Conservation (phyloP, 2,329 filamentous ascomycete genomes). For the Alternaria triticina region DNA sequence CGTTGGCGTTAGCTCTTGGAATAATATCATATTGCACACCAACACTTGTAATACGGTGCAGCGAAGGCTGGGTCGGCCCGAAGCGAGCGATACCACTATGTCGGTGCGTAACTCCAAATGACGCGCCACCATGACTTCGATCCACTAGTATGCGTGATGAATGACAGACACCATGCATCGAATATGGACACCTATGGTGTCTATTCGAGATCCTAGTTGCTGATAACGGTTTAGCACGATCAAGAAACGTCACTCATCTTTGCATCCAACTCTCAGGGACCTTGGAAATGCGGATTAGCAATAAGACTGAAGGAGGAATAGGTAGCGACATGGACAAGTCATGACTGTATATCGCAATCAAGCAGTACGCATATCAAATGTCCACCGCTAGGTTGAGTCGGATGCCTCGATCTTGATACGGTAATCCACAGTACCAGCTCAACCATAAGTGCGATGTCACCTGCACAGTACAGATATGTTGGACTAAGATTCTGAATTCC, state of each 20-base stretch:
- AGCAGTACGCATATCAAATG: not conserved
- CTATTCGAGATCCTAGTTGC: not conserved
- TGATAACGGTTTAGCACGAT: not conserved
- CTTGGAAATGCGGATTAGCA: not conserved
- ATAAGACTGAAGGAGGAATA: not conserved
- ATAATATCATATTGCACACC: conserved; percentile 17
- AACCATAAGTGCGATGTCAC: not conserved
- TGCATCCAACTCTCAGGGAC: not conserved
- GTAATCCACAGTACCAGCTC: not conserved
- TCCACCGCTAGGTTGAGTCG: not conserved
- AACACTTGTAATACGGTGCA: not conserved
- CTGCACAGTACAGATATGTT: not conserved
- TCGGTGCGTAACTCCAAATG: not conserved
- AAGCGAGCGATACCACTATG: not conserved
- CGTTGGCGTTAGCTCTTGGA: conserved; percentile 26
- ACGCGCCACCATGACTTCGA: not conserved
- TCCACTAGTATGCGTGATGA: not conserved
- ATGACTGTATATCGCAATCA: not conserved
- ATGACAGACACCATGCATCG: not conserved
- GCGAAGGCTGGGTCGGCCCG: not conserved
- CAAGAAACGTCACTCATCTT: not conserved
- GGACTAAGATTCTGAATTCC: not conserved
- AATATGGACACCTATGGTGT: not conserved
- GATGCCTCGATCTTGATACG: not conserved
- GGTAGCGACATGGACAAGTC: not conserved